Conservation (phyloP, 768 basidiomycete genomes). For the Auriscalpium orientale region DNA sequence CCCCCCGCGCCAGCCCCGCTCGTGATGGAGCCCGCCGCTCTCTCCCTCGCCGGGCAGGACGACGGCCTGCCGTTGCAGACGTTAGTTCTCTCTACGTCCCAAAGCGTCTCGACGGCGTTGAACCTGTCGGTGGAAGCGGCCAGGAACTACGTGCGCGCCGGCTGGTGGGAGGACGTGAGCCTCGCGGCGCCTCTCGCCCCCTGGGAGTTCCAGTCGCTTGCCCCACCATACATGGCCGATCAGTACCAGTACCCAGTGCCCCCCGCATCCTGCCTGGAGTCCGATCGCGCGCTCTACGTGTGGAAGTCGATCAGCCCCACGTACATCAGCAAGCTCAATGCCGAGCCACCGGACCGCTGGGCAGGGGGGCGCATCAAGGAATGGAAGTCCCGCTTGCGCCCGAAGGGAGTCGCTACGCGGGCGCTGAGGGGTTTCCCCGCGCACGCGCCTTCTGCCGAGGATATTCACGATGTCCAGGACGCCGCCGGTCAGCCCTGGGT, state of each 20-base stretch:
- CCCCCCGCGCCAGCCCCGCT: too few species aligned
- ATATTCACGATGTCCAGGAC: not conserved
- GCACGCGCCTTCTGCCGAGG: not conserved
- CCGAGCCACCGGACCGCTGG: not conserved
- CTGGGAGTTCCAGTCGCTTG: not conserved
- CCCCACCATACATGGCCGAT: not conserved
- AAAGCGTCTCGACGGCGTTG: too few species aligned
- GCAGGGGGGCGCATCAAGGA: not conserved
- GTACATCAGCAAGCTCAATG: not conserved
- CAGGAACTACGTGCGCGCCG: not conserved
- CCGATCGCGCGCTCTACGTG: not conserved
- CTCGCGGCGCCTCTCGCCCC: not conserved
- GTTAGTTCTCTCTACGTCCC: too few species aligned
- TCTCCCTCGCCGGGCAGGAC: too few species aligned
- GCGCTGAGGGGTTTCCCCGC: not conserved
- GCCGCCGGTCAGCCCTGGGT: not conserved
- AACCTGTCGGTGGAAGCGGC: too few species aligned
- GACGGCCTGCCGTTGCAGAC: too few species aligned
- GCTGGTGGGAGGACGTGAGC: not conserved
- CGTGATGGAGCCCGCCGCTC: too few species aligned
- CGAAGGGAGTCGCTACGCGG: not conserved
- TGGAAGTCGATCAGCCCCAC: not conserved
- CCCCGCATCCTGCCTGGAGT: not conserved
- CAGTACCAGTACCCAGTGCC: not conserved
- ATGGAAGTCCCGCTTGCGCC: not conserved